Conservation (phyloP, 2,329 filamentous ascomycete species). For the Daldinia sp. region DNA sequence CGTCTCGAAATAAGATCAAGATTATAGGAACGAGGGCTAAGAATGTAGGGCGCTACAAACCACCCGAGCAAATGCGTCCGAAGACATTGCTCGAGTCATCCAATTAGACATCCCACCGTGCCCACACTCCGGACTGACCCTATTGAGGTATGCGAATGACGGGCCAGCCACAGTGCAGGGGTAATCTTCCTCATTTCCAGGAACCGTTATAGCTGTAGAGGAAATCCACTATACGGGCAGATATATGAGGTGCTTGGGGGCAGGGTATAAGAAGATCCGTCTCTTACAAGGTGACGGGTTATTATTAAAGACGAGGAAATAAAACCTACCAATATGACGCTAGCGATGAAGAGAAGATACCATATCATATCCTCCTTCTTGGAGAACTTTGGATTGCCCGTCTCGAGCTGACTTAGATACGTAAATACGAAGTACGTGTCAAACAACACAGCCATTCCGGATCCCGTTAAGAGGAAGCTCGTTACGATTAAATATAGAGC, state of each 20-base stretch:
- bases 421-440: slow-evolving; percentile 83
- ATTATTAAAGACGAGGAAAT: slow-evolving; percentile 38
- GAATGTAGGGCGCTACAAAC: slow-evolving; percentile 71
- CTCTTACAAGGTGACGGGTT: not conserved
- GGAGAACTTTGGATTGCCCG: slow-evolving; percentile 73
- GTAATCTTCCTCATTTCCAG: slow-evolving; percentile 84
- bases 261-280: not conserved
- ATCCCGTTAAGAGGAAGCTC: slow-evolving; percentile 53
- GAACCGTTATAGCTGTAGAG: slow-evolving; percentile 81
- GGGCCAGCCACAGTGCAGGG: slow-evolving; percentile 68
- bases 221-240: slow-evolving; percentile 76
- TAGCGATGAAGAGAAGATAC: slow-evolving; percentile 78
- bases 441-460: slow-evolving; percentile 64
- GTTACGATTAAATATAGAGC: slow-evolving; percentile 55
- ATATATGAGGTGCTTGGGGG: slow-evolving; percentile 63
- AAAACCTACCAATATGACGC: slow-evolving; percentile 78
- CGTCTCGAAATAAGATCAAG: not conserved
- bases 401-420: slow-evolving; percentile 79
- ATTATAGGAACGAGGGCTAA: slow-evolving; percentile 34
- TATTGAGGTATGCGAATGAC: slow-evolving; percentile 72
- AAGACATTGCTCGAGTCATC: slow-evolving; percentile 71
- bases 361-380: slow-evolving; percentile 81
- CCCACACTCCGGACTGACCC: slow-evolving; percentile 72
- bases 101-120: slow-evolving; percentile 79
- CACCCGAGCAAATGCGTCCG: slow-evolving; percentile 63